Evolutionary conservation across 2,329 filamentous ascomycete species (phyloP).

Genomic region (Paraphaeosphaeria sporulosa): DNA sequence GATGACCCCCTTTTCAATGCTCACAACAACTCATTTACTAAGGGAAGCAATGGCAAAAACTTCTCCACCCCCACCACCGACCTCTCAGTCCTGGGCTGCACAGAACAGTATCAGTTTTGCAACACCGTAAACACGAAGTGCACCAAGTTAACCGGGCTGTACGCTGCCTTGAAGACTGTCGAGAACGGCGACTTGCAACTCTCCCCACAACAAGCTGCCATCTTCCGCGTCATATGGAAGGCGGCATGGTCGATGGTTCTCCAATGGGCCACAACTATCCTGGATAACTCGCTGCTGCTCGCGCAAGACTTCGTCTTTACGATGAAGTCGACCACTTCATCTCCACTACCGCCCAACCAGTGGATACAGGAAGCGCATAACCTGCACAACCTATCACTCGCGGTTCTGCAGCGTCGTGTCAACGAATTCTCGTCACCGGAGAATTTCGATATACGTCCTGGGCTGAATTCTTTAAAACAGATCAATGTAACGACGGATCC

Average conservation of each 20-base stretch:
- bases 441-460: conserved; percentile 23
- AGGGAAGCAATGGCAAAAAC: not conserved
- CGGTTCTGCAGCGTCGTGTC: conserved; percentile 29
- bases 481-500: conserved; percentile 21
- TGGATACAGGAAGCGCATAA: conserved; percentile 30
- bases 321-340: conserved; percentile 15
- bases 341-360: conserved; percentile 19
- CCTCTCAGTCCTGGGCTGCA: conserved; percentile 27
- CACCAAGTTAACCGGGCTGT: conserved; percentile 26
- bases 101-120: conserved; percentile 34
- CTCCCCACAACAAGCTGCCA: conserved; percentile 19
- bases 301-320: conserved; percentile 29
- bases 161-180: conserved; percentile 19
- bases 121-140: conserved; percentile 19
- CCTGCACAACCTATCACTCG: conserved; percentile 33
- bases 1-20: conserved; percentile 28
- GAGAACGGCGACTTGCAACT: conserved; percentile 19
- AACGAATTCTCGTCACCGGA: conserved; percentile 25
- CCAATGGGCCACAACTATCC: conserved; percentile 26
- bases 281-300: conserved; percentile 22
- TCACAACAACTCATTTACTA: not conserved
- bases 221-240: conserved; percentile 25
- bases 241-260: conserved; percentile 27
- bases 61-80: conserved; percentile 22
- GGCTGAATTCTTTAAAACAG: conserved; percentile 15